Percentiles rank a stretch among this genome's conserved stretches.
Evolutionary conservation across 228 moss, liverwort and hornwort genomes (phyloP).

Genomic region (Sphagnum magellanicum): DNA sequence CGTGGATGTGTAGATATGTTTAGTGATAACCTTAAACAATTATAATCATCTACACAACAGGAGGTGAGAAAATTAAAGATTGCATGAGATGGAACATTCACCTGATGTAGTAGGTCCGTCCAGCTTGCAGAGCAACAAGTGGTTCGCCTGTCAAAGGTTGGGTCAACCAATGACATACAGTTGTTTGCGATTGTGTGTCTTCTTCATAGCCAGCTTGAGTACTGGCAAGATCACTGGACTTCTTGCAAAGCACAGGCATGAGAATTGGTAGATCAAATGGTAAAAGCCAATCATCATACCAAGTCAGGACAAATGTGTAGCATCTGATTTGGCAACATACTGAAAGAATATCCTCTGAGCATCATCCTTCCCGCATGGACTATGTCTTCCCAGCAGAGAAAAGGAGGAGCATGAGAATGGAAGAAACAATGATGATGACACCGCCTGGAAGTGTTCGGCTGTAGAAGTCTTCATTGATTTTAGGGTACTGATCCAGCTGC

Average conservation of each 20-base stretch:
- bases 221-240: conserved; percentile 14
- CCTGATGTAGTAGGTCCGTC: conserved; percentile 8
- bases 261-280: conserved; percentile 61
- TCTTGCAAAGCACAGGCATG: conserved; percentile 78
- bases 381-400: conserved; percentile 57
- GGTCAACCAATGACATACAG: conserved; percentile 66
- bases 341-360: conserved; percentile 52
- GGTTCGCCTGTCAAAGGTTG: conserved; percentile 54
- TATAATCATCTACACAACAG: background rate
- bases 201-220: conserved; percentile 22
- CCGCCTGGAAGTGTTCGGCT: conserved; percentile 49
- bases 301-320: conserved; percentile 28
- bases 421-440: conserved; percentile 46
- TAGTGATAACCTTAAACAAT: background rate
- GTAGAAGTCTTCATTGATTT: conserved; percentile 66
- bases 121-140: conserved; percentile 28
- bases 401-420: conserved; percentile 46
- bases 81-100: conserved; percentile 4
- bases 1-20: no score
- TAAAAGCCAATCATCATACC: conserved; percentile 52
- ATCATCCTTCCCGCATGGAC: conserved; percentile 51
- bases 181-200: conserved; percentile 31
- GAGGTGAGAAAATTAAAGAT: background rate
- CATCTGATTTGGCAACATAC: conserved; percentile 33
- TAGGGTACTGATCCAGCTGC: conserved; percentile 67